Evolutionary conservation across 2,329 filamentous ascomycete genomes (phyloP), one percentile per base, ranked within the genome.

Genomic region (Herpotrichia juniperi): DNA sequence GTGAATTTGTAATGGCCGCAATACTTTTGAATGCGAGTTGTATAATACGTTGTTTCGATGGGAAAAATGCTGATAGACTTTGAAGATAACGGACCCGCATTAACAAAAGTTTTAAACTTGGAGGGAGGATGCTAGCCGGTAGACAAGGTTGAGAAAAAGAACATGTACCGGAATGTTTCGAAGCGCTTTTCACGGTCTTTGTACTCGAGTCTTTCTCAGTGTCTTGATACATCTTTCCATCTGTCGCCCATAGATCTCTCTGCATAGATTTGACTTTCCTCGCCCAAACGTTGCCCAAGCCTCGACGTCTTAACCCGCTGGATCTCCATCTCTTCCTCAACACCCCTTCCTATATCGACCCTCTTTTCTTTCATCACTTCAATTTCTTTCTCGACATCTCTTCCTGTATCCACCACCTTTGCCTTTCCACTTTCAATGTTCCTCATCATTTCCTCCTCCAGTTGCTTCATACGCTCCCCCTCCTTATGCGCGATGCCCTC

Each of bases 401-500:
- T 44, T 9, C 30, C 34, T 12, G 9, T 24, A 17, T 50, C 42
- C n/a, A 50, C 4, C 17, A 24, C 26, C 22, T 25, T 44, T 14
- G 11, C 16, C 30, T 39, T 42, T 24, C 37, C 31, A 12, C n/a
- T 42, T 16, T 49, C 53, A 30, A 53, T 9, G 1, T 49, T 40
- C 31, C 39, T 49, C 19, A 51, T 51, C 16, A 51, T 4, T 17
- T 55, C 56, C 7, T 44, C 46, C 24, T 64, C 58, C 2, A 66
- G 40, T 26, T 42, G 48, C 45, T 43, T 58, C 46, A 65, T 31
- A 21, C 58, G 49, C 51, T 62, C 58, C 22, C 63, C 61, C 22
- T 63, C 62, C 40, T 68, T 62, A 21, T 63, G 54, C n/a, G 59
- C 59, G 19, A 68, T 17, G 9, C 45, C 56, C 39, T 65, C 64